phyloP scores from a whole-genome alignment of 2,329 filamentous ascomycete species.

The Colletotrichum filicis region DNA sequence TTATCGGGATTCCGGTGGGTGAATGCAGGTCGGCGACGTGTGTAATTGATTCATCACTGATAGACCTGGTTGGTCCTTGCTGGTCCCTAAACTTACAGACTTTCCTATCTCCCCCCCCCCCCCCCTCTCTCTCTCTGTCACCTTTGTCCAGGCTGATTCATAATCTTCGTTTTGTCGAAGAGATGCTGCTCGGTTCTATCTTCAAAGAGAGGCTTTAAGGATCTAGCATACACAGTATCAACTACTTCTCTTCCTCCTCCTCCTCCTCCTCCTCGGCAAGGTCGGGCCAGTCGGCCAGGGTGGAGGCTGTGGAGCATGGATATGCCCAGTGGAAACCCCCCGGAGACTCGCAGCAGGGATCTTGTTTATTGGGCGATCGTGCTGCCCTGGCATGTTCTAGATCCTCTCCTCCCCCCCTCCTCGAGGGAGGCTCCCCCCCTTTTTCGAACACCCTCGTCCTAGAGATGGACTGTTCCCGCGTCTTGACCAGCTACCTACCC shows the following conservation, averaged over 20 bases:
- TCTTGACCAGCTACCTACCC: not conserved
- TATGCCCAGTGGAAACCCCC: not conserved
- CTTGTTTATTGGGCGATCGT: not conserved
- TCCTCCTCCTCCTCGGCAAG: not conserved
- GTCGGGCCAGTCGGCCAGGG: constrained; percentile 10
- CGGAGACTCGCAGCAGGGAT: constrained; percentile 23
- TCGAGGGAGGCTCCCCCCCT: not conserved
- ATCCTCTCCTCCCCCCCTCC: not conserved
- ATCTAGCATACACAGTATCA: not conserved
- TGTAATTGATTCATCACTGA: not conserved
- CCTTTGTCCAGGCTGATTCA: not conserved
- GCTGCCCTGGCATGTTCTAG: not conserved
- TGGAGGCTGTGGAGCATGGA: not conserved
- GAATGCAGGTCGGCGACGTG: not conserved
- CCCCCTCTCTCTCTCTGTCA: not conserved
- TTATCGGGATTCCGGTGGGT: not conserved
- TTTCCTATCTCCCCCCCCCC: not conserved
- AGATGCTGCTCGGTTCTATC: no score
- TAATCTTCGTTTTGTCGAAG: not conserved
- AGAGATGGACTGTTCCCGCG: not conserved
- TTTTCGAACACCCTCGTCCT: not conserved
- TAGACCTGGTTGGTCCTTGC: not conserved
- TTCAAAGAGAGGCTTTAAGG: no score
- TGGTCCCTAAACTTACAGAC: not conserved
- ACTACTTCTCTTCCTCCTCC: not conserved